Evolutionary conservation across 139 green algal genomes (phyloP).

Genomic region (Chara braunii): DNA sequence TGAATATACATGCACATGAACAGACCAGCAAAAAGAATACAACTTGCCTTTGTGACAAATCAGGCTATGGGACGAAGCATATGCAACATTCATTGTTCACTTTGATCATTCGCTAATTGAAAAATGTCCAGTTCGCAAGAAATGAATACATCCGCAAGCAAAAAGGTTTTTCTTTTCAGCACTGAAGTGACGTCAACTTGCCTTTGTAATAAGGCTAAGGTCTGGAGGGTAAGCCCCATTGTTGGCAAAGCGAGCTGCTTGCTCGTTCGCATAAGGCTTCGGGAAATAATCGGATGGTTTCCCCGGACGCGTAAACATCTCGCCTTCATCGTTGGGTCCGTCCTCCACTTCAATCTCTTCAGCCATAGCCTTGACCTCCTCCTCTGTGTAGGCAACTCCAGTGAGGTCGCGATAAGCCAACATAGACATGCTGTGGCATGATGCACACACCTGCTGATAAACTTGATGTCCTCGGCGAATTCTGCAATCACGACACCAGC

Average conservation of each 20-base stretch:
- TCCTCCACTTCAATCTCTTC: conserved; percentile 81
- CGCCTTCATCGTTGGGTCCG: conserved; percentile 95
- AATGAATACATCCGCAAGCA: too few relatives aligned
- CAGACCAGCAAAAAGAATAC: too few relatives aligned
- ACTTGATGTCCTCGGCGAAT: conserved; percentile 90
- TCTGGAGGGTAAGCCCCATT: conserved; percentile 97
- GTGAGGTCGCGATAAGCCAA: conserved; percentile 93
- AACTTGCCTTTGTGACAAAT: too few relatives aligned
- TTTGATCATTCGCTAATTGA: too few relatives aligned
- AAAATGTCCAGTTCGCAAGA: too few relatives aligned
- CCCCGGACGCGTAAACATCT: conserved; percentile 87
- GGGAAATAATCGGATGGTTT: conserved; percentile 83
- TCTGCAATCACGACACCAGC: neutral
- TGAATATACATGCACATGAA: too few relatives aligned
- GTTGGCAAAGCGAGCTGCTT: conserved; percentile 85
- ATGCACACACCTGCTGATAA: conserved; percentile 81
- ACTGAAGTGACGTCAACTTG: too few relatives aligned
- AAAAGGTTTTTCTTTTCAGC: too few relatives aligned
- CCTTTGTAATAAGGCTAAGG: conserved; percentile 89
- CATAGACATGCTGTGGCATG: conserved; percentile 88
- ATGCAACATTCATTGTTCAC: too few relatives aligned
- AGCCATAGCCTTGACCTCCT: conserved; percentile 91
- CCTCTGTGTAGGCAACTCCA: conserved; percentile 92
- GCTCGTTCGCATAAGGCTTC: conserved; percentile 82
- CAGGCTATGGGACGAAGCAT: too few relatives aligned